Evolutionary conservation across 306 rosid species (phyloP).

Genomic region (Prosopis cineraria): DNA sequence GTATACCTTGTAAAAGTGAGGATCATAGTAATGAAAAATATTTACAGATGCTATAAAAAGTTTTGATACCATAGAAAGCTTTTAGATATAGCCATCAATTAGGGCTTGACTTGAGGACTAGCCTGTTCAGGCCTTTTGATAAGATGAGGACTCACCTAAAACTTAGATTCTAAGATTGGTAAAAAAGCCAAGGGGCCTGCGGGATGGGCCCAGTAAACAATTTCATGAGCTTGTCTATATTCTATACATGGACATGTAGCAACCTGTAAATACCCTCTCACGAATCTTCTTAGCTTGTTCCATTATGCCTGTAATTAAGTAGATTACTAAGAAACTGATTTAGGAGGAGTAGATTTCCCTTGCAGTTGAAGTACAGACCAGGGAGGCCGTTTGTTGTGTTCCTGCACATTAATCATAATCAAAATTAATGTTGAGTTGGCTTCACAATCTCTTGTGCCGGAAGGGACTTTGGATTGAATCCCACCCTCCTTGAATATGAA

Average conservation of each 20-base stretch:
- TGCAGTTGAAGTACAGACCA: slow-evolving; percentile 90
- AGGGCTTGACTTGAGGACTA: too few relatives aligned
- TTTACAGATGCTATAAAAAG: too few relatives aligned
- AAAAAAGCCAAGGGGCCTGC: too few relatives aligned
- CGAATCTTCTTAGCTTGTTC: slow-evolving; percentile 9
- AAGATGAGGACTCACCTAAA: too few relatives aligned
- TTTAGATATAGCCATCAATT: too few relatives aligned
- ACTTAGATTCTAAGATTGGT: too few relatives aligned
- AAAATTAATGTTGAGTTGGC: not conserved
- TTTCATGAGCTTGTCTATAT: not conserved
- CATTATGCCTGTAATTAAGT: slow-evolving; percentile 6
- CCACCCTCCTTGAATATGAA: not conserved
- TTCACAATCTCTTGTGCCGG: not conserved
- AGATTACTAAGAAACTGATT: slow-evolving; percentile 40
- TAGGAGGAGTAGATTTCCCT: slow-evolving; percentile 50
- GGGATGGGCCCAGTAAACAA: too few relatives aligned
- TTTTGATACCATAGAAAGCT: too few relatives aligned
- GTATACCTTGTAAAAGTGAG: too few relatives aligned
- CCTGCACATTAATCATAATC: slow-evolving; percentile 49
- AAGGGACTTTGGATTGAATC: slow-evolving; percentile 11
- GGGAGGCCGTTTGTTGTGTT: slow-evolving; percentile 72
- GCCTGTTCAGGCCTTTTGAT: too few relatives aligned
- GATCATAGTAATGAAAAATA: too few relatives aligned
- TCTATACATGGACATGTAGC: not conserved
- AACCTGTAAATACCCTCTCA: not conserved